These are phyloP conservation scores for Chamaenerion angustifolium DNA, from an alignment of 345 rosid species.

Conservation along the genomic window DNA sequence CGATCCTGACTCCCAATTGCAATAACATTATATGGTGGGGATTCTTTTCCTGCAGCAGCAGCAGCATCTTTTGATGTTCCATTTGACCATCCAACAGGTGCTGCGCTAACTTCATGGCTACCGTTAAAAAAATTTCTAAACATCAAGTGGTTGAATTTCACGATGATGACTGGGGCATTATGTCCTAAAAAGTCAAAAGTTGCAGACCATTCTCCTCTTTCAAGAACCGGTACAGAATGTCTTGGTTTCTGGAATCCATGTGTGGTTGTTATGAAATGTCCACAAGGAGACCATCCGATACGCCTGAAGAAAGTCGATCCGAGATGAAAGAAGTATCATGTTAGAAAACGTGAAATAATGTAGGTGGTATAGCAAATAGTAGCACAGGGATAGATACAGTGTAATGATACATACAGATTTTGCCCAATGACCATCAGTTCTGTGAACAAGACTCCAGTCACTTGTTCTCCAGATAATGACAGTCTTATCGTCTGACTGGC, in stretches of 20 bases:
- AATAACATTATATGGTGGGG: slow-evolving; percentile 79
- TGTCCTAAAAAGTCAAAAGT: slow-evolving; percentile 96
- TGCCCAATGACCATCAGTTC: slow-evolving; percentile 93
- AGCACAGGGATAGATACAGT: neutral
- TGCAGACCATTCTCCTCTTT: slow-evolving; percentile 98
- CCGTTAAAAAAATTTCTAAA: slow-evolving; percentile 39
- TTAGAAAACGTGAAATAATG: slow-evolving; percentile 11
- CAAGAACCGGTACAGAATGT: slow-evolving; percentile 99
- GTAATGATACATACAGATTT: slow-evolving; percentile 59
- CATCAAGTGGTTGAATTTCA: slow-evolving; percentile 95
- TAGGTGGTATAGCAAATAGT: neutral
- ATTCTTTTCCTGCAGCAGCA: slow-evolving; percentile 67
- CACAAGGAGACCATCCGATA: slow-evolving; percentile 99
- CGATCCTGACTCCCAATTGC: slow-evolving; percentile 99
- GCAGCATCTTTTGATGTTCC: slow-evolving; percentile 69
- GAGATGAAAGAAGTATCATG: slow-evolving; percentile 33
- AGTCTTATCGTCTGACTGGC: slow-evolving; percentile 98
- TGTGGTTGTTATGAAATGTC: slow-evolving; percentile 93
- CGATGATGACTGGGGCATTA: slow-evolving; percentile 92
- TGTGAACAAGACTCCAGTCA: slow-evolving; percentile 95
- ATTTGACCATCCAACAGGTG: slow-evolving; percentile 70
- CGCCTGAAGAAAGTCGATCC: slow-evolving; percentile 99
- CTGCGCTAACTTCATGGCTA: slow-evolving; percentile 42
- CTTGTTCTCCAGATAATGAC: slow-evolving; percentile 98
- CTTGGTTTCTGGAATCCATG: slow-evolving; percentile 99